Conservation (phyloP, 805 yeast genomes). For the Ogataea paradorogensis region DNA sequence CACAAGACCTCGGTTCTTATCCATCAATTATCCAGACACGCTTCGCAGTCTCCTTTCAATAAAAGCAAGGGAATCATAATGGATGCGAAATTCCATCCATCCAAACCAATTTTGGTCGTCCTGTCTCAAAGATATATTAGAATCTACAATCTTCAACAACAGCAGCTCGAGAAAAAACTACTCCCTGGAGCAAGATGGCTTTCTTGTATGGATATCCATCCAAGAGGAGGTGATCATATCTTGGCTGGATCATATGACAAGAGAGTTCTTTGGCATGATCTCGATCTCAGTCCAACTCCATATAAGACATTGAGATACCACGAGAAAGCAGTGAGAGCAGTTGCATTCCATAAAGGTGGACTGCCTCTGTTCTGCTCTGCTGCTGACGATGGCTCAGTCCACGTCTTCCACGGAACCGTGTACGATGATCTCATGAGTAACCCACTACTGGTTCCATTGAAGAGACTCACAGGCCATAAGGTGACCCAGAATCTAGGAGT, state of each 20-base stretch:
- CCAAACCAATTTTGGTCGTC: constrained; percentile 89
- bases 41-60: constrained; percentile 92
- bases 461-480: constrained; percentile 89
- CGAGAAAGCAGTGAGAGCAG: constrained; percentile 87
- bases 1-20: constrained; percentile 79
- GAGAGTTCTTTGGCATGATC: constrained; percentile 95
- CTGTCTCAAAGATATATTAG: constrained; percentile 91
- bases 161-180: constrained; percentile 76
- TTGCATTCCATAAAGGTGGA: constrained; percentile 78
- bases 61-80: constrained; percentile 90
- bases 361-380: constrained; percentile 93
- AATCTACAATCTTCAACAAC: constrained; percentile 86
- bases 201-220: constrained; percentile 88
- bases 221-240: constrained; percentile 87
- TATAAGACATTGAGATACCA: constrained; percentile 95
- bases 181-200: constrained; percentile 97
- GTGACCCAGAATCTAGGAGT: constrained; percentile 81
- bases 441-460: constrained; percentile 92
- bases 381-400: constrained; percentile 89
- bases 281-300: constrained; percentile 84
- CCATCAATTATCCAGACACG: constrained; percentile 91
- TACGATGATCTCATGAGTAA: constrained; percentile 94
- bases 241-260: constrained; percentile 91
- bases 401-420: constrained; percentile 94
- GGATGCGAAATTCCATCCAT: constrained; percentile 97